Evolutionary conservation across 305 asterid genomes (phyloP), one percentile per base, ranked within the genome.

Genomic region (Withania somnifera): DNA sequence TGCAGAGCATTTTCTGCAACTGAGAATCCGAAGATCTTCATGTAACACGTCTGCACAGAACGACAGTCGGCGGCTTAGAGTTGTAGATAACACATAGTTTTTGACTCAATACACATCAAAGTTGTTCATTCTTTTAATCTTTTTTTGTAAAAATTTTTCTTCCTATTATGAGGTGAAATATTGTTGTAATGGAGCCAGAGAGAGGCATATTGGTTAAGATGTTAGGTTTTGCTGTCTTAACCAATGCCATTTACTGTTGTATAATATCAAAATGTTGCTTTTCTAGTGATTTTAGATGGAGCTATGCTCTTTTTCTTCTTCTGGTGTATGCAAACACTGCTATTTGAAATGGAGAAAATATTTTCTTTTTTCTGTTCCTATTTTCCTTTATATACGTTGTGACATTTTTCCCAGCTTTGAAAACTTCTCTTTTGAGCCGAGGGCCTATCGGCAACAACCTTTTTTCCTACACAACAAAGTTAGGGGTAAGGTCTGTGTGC

Each of bases 71-170:
- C 34, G 36, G 47, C 75, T n/a, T n/a, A 45, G 54, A 57, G 42
- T 81, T 36, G 58, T 53, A 77, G 79, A 78, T 79, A 40, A 79
- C 75, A 79, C 82, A 79, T 83, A 68, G 81, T 63, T 77, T 73
- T 68, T 67, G 50, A 77, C 78, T 78, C 52, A 9, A 13, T 63
- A 50, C 66, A 22, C 60, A 69, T 68, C 53, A 50, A 82, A 66
- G 76, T 77, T 34, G 60, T 84, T 85, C 82, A 40, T 79, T 66
- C 83, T 66, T 81, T 81, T 66, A 40, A 26, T 58, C 28, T 61
- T 38, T 64, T 32, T 24, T 36, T 36, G 1, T 36, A n/a, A n/a
- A n/a, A n/a, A n/a, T 17, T 14, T 17, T 1, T 30, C 17, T 60
- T 45, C 26, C 67, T 45, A 4, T 75, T 26, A 28, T 75, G 80